phyloP scores from a whole-genome alignment of 495 filamentous ascomycete species.

The Staphylotrichum longicolle region DNA sequence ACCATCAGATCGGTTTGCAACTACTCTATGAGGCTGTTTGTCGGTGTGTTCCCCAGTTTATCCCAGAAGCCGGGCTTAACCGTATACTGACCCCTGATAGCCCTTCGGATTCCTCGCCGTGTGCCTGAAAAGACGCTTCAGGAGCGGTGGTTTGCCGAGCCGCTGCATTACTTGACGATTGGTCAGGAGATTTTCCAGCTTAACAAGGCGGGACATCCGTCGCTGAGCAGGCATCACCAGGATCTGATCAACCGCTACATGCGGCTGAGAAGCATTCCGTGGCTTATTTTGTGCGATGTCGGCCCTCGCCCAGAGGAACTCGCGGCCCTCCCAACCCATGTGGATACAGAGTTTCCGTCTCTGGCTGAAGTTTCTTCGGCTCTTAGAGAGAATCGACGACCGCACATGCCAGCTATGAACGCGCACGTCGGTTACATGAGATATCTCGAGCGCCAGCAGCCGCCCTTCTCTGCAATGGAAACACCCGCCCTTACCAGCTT shows the following conservation, averaged over 20 bases:
- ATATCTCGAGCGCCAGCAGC: conserved; percentile 80
- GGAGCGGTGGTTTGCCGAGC: conserved; percentile 91
- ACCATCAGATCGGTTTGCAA: conserved; percentile 79
- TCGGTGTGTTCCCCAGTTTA: conserved; percentile 63
- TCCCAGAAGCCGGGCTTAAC: too few relatives aligned
- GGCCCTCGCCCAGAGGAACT: conserved; percentile 60
- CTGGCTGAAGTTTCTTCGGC: conserved; percentile 57
- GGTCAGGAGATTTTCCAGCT: conserved; percentile 64
- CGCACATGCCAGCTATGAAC: conserved; percentile 32
- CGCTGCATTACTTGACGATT: conserved; percentile 75
- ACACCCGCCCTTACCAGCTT: conserved; percentile 43
- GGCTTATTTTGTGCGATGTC: conserved; percentile 76
- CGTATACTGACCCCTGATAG: conserved; percentile 39
- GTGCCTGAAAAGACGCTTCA: conserved; percentile 72
- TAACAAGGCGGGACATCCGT: conserved; percentile 77
- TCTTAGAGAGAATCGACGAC: conserved; percentile 35
- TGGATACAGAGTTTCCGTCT: conserved; percentile 57
- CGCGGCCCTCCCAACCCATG: conserved; percentile 42
- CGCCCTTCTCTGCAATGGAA: conserved; percentile 52
- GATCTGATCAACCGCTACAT: conserved; percentile 76
- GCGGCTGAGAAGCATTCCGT: conserved; percentile 74
- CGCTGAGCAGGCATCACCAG: conserved; percentile 79
- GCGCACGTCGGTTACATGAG: conserved; percentile 76
- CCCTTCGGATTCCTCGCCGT: conserved; percentile 73
- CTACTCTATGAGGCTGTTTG: conserved; percentile 75